Evolutionary conservation across 1,284 basidiomycete genomes (phyloP).

Genomic region (Phellopilus nigrolimitatus): DNA sequence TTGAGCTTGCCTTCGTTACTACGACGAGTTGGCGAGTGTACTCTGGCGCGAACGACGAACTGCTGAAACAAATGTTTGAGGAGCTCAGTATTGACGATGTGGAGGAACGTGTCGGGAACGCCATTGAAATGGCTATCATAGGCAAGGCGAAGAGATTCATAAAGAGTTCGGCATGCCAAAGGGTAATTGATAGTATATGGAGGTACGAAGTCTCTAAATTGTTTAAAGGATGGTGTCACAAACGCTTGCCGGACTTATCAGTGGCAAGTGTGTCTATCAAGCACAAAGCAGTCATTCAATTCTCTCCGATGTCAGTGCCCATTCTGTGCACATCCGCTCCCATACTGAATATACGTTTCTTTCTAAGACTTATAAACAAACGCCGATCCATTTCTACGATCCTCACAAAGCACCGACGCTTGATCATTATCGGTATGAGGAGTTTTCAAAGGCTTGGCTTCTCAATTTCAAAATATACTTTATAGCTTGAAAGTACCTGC

Average conservation of each 20-base stretch:
- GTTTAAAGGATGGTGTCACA: constrained; percentile 3
- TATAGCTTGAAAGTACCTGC: constrained; percentile 86
- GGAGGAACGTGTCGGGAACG: constrained; percentile 80
- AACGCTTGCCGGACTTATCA: constrained; percentile 27
- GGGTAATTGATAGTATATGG: constrained; percentile 81
- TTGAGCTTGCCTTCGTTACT: constrained; percentile 74
- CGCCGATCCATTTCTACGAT: constrained; percentile 90
- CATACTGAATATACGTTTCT: background rate
- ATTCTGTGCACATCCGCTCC: background rate
- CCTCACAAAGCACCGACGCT: constrained; percentile 88
- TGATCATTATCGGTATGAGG: constrained; percentile 80
- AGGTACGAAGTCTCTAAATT: constrained; percentile 38
- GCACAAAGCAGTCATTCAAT: constrained; percentile 82
- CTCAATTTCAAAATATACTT: constrained; percentile 13
- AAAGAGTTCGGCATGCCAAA: constrained; percentile 81
- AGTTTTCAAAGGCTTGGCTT: too few relatives aligned
- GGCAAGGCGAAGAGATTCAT: constrained; percentile 83
- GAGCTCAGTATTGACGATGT: constrained; percentile 68
- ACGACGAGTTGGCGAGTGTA: constrained; percentile 89
- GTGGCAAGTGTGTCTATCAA: constrained; percentile 87
- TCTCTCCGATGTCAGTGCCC: constrained; percentile 72
- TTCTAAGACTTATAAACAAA: constrained; percentile 84
- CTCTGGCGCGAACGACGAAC: constrained; percentile 67
- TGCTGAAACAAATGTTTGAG: constrained; percentile 59
- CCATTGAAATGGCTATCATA: constrained; percentile 88